Evolutionary conservation across 1,139 yeast genomes (phyloP), one percentile per base, ranked within the genome.

Genomic region (Zygosaccharomyces pseudobailii): DNA sequence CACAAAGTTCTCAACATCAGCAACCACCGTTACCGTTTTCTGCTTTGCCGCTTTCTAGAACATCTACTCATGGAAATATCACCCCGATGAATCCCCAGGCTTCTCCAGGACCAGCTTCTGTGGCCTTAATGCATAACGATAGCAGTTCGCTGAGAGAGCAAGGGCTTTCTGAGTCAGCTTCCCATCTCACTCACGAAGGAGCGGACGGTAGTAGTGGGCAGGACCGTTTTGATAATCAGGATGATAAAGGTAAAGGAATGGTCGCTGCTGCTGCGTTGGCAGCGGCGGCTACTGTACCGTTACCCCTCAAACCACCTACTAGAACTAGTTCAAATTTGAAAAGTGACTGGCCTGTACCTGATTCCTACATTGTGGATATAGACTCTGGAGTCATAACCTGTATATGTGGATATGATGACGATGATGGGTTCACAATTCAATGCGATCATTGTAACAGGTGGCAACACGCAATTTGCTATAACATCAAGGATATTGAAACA

Each of bases 391-490:
- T 82, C 2, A 90, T 90, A 47, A 88, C 96, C 3, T 90, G 98
- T 69, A 79, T 90, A 4, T 90, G 98, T 71, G 90, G 83, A 0
- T 81, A 76, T 55, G 88, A 83, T 48, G 96, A 90, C 55, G 97
- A 90, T 66, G 97, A 90, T 62, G 97, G 97, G 0, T 88, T 87
- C 65, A 89, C 97, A 1, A 86, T 90, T 51, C 97, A 89, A 66
- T 90, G 97, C 70, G 96, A 89, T 63, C 76, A 80, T 40, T 90
- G 97, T 66, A 84, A 79, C 66, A 79, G 96, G 53, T 90, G 97
- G 97, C 96, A 89, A 63, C 97, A 90, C 69, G 90, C 95, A 39
- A 74, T 80, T 22, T 90, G 97, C 68, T 88, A 87, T 79, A 87
- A 86, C 6, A 87, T 85, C 55, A 74, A 73, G 44, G 78, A 84